Base-by-base conservation (phyloP, 352 stramenopile species). In the Phytophthora capsici region DNA sequence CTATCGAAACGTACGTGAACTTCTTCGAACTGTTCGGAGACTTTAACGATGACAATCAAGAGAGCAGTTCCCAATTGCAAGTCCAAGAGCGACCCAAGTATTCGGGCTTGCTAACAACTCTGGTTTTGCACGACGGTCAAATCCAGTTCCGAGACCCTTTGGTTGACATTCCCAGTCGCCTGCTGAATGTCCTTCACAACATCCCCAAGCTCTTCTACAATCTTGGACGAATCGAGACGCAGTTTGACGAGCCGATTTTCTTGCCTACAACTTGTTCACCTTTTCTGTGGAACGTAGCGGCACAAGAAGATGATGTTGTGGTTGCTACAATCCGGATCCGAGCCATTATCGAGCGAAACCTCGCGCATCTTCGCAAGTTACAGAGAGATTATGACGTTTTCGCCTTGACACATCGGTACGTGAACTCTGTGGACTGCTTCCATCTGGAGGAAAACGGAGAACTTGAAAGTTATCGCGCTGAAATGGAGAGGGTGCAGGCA, bases 171-270 rank as follows among this genome's bases (percentile, higher is more conserved):
- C 74, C 81, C 0, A 88, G 78, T 40, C 72, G 76, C 12, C 43
- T 92, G 0, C 44, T 94, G n/a, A 82, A 73, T 34, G 75, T 94
- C 1, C 71, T 94, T 10, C 82, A 91, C 58, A 90, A 89, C 59
- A 55, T 94, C 1, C 63, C 69, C 0, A 84, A 87, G 32, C 41
- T 90, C 2, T 91, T 94, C 41, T 73, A 86, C 57, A 89, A 92
- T 40, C 25, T 89, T 8, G 73, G 73, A 16, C 80, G 86, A 8
- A 81, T 94, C 28, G 83, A 92, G 46, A 81, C 75, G 13, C 81
- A 90, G 32, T 90, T 93, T 44, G 65, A 81, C 9, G 44, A 70
- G 3, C 72, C 76, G 9, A 53, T 83, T 9, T 4, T 64, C 3
- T 36, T 80, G 32, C 34, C 65, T 19, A 69, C 23, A 13, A 51